These are phyloP conservation scores for Cystobasidium sp. DNA, from an alignment of 1,284 basidiomycete genomes.

Conservation along the genomic window DNA sequence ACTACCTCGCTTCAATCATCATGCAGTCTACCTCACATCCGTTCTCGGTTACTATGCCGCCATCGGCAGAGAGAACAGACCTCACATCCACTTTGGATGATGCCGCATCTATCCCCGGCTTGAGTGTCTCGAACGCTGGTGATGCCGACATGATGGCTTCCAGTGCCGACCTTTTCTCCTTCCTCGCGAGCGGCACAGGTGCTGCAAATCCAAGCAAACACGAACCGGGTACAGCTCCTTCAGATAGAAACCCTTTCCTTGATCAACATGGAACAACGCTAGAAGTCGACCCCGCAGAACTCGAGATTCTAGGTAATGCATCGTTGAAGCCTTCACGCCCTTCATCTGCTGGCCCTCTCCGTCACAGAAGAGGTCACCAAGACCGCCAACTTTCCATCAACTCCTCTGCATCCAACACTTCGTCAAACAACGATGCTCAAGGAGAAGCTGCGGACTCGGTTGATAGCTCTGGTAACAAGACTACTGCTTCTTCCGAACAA, in stretches of 20 bases:
- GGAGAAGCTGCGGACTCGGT: neutral
- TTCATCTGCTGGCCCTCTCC: slow-evolving; percentile 25
- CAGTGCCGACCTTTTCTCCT: neutral
- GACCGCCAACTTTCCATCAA: slow-evolving; percentile 18
- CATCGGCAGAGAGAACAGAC: too few species aligned
- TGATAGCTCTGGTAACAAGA: neutral
- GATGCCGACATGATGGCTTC: slow-evolving; percentile 5
- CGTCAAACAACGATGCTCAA: neutral
- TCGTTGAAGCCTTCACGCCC: neutral
- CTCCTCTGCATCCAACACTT: neutral
- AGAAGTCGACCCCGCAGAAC: neutral
- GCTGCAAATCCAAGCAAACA: neutral
- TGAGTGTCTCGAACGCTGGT: neutral
- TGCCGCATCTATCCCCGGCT: too few species aligned
- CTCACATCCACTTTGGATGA: too few species aligned
- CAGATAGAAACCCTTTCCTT: too few species aligned
- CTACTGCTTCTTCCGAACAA: slow-evolving; percentile 1
- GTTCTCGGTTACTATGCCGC: too few species aligned
- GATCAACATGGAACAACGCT: neutral
- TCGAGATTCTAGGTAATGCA: neutral
- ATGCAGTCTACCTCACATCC: too few species aligned
- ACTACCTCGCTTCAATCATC: too few species aligned
- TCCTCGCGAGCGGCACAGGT: neutral
- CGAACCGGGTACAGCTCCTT: too few species aligned
- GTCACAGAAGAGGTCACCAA: slow-evolving; percentile 35